These are phyloP conservation scores for Cyclotella distinguenda DNA, from an alignment of 108 stramenopile genomes.

Conservation along the genomic window DNA sequence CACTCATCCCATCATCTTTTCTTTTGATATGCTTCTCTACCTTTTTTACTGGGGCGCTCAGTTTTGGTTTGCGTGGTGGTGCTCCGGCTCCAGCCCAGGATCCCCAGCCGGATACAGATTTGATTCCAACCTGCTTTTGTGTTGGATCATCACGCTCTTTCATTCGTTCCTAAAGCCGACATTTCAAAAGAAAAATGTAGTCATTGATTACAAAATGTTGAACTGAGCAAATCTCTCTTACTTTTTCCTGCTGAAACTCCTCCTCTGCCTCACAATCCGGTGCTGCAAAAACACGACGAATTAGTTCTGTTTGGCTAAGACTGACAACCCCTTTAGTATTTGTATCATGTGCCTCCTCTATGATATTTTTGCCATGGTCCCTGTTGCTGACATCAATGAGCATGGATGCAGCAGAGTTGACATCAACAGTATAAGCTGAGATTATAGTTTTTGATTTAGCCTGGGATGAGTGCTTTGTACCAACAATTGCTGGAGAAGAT, in stretches of 20 bases:
- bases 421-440: slow-evolving; percentile 20
- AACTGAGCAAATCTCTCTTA: slow-evolving; percentile 1
- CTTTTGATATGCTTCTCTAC: slow-evolving; percentile 50
- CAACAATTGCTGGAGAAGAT: neutral
- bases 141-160: slow-evolving; percentile 76
- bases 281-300: slow-evolving; percentile 89
- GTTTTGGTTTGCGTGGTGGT: slow-evolving; percentile 64
- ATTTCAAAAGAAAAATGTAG: neutral
- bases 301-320: slow-evolving; percentile 86
- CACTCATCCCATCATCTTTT: slow-evolving; percentile 76
- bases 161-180: slow-evolving; percentile 43
- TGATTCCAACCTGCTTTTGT: slow-evolving; percentile 57
- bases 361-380: slow-evolving; percentile 9
- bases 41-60: slow-evolving; percentile 60
- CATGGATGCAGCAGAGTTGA: slow-evolving; percentile 47
- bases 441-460: slow-evolving; percentile 11
- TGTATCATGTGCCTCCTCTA: slow-evolving; percentile 6
- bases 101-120: slow-evolving; percentile 81
- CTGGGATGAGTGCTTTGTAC: neutral
- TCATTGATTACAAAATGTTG: neutral
- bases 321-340: slow-evolving; percentile 25
- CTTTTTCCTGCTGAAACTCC: slow-evolving; percentile 92
- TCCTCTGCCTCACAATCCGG: slow-evolving; percentile 71
- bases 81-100: slow-evolving; percentile 88
- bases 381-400: slow-evolving; percentile 25